Evolutionary conservation across 805 yeast species (phyloP).

Genomic region (Candida tallmaniae): DNA sequence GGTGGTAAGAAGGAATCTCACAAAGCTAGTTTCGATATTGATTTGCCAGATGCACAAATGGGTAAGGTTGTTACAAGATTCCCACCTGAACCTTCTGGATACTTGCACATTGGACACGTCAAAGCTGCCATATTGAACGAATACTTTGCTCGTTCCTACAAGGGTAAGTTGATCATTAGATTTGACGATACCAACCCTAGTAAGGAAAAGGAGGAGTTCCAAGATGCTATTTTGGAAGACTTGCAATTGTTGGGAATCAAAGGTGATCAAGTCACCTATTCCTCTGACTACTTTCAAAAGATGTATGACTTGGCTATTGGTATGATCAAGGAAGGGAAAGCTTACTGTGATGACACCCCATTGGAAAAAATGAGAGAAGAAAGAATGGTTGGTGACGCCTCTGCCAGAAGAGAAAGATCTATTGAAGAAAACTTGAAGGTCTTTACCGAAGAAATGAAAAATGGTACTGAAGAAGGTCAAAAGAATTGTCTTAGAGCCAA

Average conservation of each 20-base stretch:
- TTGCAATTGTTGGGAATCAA: slow-evolving; percentile 84
- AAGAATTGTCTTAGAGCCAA: slow-evolving; percentile 95
- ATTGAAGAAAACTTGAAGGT: slow-evolving; percentile 87
- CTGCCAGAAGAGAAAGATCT: slow-evolving; percentile 86
- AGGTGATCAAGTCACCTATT: slow-evolving; percentile 83
- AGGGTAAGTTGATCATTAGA: slow-evolving; percentile 94
- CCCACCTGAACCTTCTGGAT: slow-evolving; percentile 99
- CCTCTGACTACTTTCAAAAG: slow-evolving; percentile 88
- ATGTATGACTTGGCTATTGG: slow-evolving; percentile 86
- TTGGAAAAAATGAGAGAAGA: slow-evolving; percentile 96
- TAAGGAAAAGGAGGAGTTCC: slow-evolving; percentile 92
- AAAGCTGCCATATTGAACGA: slow-evolving; percentile 96
- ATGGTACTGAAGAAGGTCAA: slow-evolving; percentile 89
- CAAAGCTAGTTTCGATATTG: slow-evolving; percentile 94
- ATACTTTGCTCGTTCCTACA: slow-evolving; percentile 91
- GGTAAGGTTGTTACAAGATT: slow-evolving; percentile 98
- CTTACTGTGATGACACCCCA: slow-evolving; percentile 96
- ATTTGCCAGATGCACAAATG: slow-evolving; percentile 81
- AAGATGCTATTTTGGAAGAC: slow-evolving; percentile 92
- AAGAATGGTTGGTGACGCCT: slow-evolving; percentile 95
- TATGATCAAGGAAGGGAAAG: slow-evolving; percentile 92
- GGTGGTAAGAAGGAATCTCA: slow-evolving; percentile 79
- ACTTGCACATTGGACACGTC: slow-evolving; percentile 98
- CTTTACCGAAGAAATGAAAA: slow-evolving; percentile 88
- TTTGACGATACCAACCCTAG: slow-evolving; percentile 98